These are phyloP conservation scores for Wickerhamomyces sp. DNA, from an alignment of 1,139 yeast species.

Conservation along the genomic window DNA sequence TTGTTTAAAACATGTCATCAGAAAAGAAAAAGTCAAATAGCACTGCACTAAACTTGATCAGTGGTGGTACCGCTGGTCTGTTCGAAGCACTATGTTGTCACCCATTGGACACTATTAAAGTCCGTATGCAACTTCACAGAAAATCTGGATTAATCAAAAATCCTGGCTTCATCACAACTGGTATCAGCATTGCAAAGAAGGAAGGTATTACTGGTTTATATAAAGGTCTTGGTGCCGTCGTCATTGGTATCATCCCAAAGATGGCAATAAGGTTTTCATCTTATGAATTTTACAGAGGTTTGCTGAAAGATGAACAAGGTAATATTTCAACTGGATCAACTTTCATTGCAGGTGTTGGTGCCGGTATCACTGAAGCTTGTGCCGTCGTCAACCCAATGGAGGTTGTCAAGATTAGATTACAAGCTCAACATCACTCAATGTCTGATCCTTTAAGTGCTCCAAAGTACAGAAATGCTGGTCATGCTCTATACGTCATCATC, in stretches of 20 bases:
- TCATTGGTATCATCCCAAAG: constrained; percentile 95
- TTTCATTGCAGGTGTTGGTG: constrained; percentile 93
- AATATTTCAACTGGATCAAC: constrained; percentile 65
- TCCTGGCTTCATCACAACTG: constrained; percentile 85
- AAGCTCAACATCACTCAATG: constrained; percentile 91
- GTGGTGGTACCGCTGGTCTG: constrained; percentile 97
- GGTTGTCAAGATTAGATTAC: constrained; percentile 92
- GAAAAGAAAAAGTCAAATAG: constrained; percentile 29
- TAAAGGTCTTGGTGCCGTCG: constrained; percentile 96
- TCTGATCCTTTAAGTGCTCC: constrained; percentile 66
- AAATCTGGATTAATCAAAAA: constrained; percentile 59
- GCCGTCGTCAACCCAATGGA: constrained; percentile 95
- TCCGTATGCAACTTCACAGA: constrained; percentile 87
- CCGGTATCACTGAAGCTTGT: constrained; percentile 96
- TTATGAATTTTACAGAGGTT: constrained; percentile 79
- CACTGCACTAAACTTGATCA: constrained; percentile 73
- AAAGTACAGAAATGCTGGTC: constrained; percentile 90
- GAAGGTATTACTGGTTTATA: constrained; percentile 86
- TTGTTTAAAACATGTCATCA: constrained; percentile 7
- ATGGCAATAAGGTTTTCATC: constrained; percentile 97
- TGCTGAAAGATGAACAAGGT: constrained; percentile 61
- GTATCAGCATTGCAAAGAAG: constrained; percentile 67
- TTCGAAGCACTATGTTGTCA: constrained; percentile 96
- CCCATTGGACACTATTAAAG: constrained; percentile 93
- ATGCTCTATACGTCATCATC: constrained; percentile 78